phyloP scores from a whole-genome alignment of 305 asterid genomes.

The Fraxinus floribunda region DNA sequence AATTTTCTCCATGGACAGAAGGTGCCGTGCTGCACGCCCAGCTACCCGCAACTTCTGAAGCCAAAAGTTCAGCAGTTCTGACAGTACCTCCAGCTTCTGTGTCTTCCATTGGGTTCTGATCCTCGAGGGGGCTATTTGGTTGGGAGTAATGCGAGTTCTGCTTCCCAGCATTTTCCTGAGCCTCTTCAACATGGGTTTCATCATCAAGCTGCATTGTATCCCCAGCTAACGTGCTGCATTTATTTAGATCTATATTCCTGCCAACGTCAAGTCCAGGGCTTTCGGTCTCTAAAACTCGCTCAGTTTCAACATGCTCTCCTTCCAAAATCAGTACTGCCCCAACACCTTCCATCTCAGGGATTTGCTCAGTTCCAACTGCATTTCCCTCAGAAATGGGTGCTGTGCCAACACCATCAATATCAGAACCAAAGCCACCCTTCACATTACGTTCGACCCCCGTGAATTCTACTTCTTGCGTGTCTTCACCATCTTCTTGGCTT shows the following conservation, averaged over 20 bases:
- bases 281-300: constrained; percentile 63
- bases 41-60: constrained; percentile 90
- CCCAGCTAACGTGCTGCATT: constrained; percentile 30
- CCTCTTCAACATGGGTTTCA: constrained; percentile 32
- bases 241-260: constrained; percentile 44
- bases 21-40: constrained; percentile 96
- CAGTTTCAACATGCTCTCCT: constrained; percentile 60
- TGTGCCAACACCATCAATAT: constrained; percentile 55
- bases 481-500: constrained; percentile 53
- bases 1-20: constrained; percentile 73
- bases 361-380: constrained; percentile 53
- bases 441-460: constrained; percentile 36
- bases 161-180: constrained; percentile 28
- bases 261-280: constrained; percentile 42
- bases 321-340: constrained; percentile 39
- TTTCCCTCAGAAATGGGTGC: constrained; percentile 47
- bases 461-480: constrained; percentile 85
- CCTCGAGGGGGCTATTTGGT: constrained; percentile 28
- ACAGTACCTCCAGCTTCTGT: constrained; percentile 67
- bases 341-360: constrained; percentile 52
- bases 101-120: constrained; percentile 45
- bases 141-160: constrained; percentile 32
- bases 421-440: constrained; percentile 78
- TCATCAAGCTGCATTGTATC: constrained; percentile 57
- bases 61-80: constrained; percentile 69